Conservation (phyloP, 805 yeast species). For the Wickerhamiella kurtzmanii region DNA sequence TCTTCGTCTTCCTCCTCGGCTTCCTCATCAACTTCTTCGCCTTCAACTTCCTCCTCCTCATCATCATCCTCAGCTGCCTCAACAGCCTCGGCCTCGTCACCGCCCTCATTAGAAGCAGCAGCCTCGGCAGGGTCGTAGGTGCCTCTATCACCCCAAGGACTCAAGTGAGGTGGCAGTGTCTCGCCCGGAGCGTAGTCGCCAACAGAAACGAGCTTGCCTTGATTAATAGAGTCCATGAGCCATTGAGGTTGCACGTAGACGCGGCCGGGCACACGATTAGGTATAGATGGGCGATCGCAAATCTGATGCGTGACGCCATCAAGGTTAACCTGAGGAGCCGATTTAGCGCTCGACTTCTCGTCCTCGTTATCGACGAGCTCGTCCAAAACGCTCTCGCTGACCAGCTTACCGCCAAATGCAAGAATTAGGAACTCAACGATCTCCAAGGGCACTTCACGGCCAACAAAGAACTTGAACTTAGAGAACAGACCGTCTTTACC, state of each 20-base stretch:
- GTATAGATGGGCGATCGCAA: conserved; percentile 77
- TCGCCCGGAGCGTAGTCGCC: conserved; percentile 87
- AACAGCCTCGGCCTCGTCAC: conserved; percentile 38
- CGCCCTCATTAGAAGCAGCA: conserved; percentile 43
- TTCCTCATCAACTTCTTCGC: conserved; percentile 29
- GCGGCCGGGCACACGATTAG: conserved; percentile 72
- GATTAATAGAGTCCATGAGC: conserved; percentile 86
- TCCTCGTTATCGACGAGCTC: conserved; percentile 42
- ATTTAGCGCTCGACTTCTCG: conserved; percentile 29
- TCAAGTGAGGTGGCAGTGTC: conserved; percentile 85
- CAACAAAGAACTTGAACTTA: conserved; percentile 68
- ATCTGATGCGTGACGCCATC: conserved; percentile 80
- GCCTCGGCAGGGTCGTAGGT: conserved; percentile 57
- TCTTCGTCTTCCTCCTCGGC: conserved; percentile 17
- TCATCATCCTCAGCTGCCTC: conserved; percentile 37
- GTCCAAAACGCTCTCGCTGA: conserved; percentile 80
- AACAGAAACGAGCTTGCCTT: conserved; percentile 59
- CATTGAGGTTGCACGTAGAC: conserved; percentile 96
- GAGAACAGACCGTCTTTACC: conserved; percentile 38
- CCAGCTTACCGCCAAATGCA: conserved; percentile 72
- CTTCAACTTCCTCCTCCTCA: conserved; percentile 38
- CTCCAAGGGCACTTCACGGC: conserved; percentile 92
- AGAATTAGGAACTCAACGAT: conserved; percentile 75
- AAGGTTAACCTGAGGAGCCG: conserved; percentile 35
- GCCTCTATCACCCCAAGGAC: conserved; percentile 98